Base-by-base conservation (phyloP, 1,139 yeast species). In the Casaregolazyma lundiana region DNA sequence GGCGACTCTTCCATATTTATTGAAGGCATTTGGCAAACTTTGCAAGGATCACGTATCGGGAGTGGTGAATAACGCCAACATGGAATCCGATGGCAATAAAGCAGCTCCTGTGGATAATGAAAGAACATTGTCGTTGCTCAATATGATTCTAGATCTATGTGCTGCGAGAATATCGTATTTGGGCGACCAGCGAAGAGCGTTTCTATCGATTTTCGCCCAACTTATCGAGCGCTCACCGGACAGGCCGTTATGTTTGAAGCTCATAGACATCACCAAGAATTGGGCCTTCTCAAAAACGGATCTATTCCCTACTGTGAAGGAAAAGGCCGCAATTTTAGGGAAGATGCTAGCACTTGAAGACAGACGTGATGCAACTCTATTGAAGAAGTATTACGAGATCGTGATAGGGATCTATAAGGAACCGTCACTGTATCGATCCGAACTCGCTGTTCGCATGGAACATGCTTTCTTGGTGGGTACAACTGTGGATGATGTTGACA, bases 401-500 rank as follows among this genome's bases (percentile, higher is more conserved):
- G 84, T 94, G 50, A 82, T 90, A 38, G 95, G 86, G 56, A 83
- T 94, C 30, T 94, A 92, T 63, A 90, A 86, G 54, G 90, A 88
- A 54, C 84, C 84, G 39, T 71, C 83, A 1, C 76, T 90, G 57
- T 78, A 85, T 32, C 80, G 90, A 53, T 83, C 96, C 1, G 99
- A 94, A 60, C 75, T 94, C 39, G 90, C 98, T 0, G 95, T 89
- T 8, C 75, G 98, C 50, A 82, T 94, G 88, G 98, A 94, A 62
- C 97, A 90, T 62, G 96, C 98, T 17, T 94, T 94, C 64, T 71
- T 94, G 61, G 92, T 89, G 15, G 98, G 98, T 38, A 92, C 98
- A 0, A 75, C 95, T 38, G 76, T 88, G 1, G 81, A 85, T 0
- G 92, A 89, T 60, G 84, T 83, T 6, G 72, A 75, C 2, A 84